A percentile compares a stretch with the other conserved stretches of the same genome.
These are phyloP conservation scores for Nicotiana tabacum DNA, from an alignment of 257 asterid genomes.

Conservation along the genomic window DNA sequence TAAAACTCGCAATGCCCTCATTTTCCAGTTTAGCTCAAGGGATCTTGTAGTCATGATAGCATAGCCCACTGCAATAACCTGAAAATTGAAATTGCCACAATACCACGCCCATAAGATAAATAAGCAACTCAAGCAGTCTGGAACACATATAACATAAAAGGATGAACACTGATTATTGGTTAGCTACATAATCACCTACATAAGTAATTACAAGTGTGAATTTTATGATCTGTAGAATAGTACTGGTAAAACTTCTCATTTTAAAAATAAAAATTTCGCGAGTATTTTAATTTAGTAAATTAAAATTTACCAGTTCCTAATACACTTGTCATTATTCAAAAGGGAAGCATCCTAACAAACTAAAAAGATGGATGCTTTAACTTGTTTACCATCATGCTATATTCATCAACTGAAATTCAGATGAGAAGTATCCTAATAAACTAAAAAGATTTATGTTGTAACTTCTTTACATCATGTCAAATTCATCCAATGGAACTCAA, in stretches of 20 bases:
- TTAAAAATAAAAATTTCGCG: background rate
- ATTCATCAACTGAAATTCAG: no score
- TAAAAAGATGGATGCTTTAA: background rate
- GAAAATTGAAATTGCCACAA: slow-evolving; percentile 14
- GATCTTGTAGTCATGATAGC: slow-evolving; percentile 83
- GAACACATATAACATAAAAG: background rate
- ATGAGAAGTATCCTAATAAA: no score
- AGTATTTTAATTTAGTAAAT: no score
- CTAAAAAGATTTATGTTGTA: no score
- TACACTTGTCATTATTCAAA: background rate
- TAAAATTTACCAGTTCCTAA: background rate
- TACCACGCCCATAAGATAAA: background rate
- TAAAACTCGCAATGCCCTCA: slow-evolving; percentile 76
- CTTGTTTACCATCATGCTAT: no score
- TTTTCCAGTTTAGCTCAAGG: slow-evolving; percentile 69
- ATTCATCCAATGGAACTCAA: background rate
- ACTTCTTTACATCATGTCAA: background rate
- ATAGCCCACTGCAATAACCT: slow-evolving; percentile 81
- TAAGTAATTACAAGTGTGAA: background rate
- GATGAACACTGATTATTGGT: background rate
- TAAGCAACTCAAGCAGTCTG: background rate
- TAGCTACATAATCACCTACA: background rate
- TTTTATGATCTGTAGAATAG: background rate
- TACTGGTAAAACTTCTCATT: background rate
- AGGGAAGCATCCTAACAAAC: background rate